Evolutionary conservation across 164 flowering plant species (phyloP).

Genomic region (Akebia trifoliata): DNA sequence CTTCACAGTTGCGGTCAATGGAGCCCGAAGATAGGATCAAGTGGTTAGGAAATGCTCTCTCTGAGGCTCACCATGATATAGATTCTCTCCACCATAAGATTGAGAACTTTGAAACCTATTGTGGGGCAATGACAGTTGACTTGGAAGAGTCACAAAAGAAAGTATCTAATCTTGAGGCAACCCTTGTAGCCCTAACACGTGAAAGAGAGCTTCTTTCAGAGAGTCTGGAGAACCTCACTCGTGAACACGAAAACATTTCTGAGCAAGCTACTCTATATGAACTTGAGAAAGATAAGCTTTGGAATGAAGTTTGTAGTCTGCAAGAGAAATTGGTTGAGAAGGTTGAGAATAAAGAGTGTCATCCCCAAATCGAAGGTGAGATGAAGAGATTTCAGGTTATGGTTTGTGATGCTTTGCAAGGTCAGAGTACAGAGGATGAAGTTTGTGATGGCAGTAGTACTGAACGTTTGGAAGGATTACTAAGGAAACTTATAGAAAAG

Average conservation of each 20-base stretch:
- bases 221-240: constrained; percentile 38
- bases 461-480: constrained; percentile 43
- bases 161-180: constrained; percentile 41
- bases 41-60: constrained; percentile 71
- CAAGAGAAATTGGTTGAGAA: constrained; percentile 45
- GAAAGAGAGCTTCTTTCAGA: constrained; percentile 56
- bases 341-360: constrained; percentile 30
- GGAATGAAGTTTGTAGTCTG: constrained; percentile 38
- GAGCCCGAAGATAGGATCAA: constrained; percentile 83
- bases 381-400: constrained; percentile 45
- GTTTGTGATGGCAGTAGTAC: constrained; percentile 24
- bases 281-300: constrained; percentile 40
- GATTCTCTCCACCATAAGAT: constrained; percentile 51
- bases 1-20: constrained; percentile 61
- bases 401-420: constrained; percentile 52
- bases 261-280: constrained; percentile 34
- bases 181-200: constrained; percentile 33
- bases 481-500: constrained; percentile 57
- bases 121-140: constrained; percentile 49
- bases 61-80: constrained; percentile 54
- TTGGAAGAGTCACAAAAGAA: constrained; percentile 49
- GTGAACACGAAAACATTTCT: constrained; percentile 38
- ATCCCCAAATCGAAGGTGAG: constrained; percentile 34
- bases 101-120: constrained; percentile 51
- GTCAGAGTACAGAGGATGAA: constrained; percentile 29